Evolutionary conservation across 2,329 filamentous ascomycete genomes (phyloP), one percentile per base, ranked within the genome.

Genomic region (Blastomyces gilchristii): DNA sequence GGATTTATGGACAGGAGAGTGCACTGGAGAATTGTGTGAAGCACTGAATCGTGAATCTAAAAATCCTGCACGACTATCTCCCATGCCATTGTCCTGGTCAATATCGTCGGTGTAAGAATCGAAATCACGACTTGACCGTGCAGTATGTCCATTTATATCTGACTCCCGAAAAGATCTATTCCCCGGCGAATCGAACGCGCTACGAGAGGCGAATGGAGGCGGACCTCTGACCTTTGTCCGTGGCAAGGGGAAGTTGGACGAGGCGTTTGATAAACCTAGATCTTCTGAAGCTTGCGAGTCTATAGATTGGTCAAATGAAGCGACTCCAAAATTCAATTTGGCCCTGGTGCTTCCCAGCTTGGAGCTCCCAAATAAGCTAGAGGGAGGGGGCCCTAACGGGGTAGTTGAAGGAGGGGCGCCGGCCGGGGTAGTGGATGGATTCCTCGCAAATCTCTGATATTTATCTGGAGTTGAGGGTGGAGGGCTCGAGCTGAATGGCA

Each of bases 391-490:
- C 2, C 80, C 83, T 63, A 79, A 77, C 41, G 83, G 83, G 28
- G 83, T 85, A 62, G 83, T 83, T n/a, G 82, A 84, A 65, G 73
- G 72, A 34, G 76, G 74, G 64, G 76, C 78, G 41, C 82, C 83
- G 57, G 81, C 81, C 61, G 83, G 83, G 18, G 83, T 85, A 25
- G 82, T 84, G 6, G 83, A 85, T 54, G 80, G 76, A 66, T 76
- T 72, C 63, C 72, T 73, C 63, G 72, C 71, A 6, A 75, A 68
- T 61, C 73, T 73, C 56, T 72, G 71, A 31, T 71, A 71, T 66
- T 73, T 77, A 22, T 70, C 74, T 14, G 76, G 76, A 2, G 76
- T 78, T 25, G 75, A 73, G 2, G 75, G 74, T 7, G 25, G 41
- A 34, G 74, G 71, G 37, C 71, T 75, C 12, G 75, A 73, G 39